Conservation (phyloP, 352 stramenopile genomes). For the Phytophthora sp. region DNA sequence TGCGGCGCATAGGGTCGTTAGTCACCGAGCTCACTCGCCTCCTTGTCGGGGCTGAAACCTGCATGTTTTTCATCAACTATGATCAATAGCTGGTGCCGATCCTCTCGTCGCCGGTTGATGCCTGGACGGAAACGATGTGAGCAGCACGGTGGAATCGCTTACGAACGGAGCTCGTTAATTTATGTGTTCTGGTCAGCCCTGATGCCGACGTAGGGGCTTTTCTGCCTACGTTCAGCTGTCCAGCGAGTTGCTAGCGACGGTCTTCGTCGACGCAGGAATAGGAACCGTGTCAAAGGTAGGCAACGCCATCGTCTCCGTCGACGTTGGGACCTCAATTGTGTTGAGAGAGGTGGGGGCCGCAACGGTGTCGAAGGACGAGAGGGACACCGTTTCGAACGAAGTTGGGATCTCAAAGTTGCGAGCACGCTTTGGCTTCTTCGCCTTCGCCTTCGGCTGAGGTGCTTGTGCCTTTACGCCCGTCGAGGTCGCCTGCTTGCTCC, state of each 20-base stretch:
- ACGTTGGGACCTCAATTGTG: conserved; percentile 13
- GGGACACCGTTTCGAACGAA: conserved; percentile 27
- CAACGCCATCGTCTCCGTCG: conserved; percentile 14
- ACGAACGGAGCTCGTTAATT: conserved; percentile 1
- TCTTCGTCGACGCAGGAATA: conserved; percentile 14
- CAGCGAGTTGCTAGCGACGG: too few species aligned
- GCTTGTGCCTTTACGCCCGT: not conserved
- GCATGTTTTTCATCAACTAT: too few species aligned
- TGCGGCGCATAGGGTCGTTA: too few species aligned
- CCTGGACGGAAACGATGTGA: too few species aligned
- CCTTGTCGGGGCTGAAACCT: too few species aligned
- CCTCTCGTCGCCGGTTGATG: too few species aligned
- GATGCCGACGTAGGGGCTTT: too few species aligned
- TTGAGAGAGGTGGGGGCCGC: conserved; percentile 4
- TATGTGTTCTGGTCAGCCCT: too few species aligned
- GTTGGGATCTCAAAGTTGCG: conserved; percentile 39
- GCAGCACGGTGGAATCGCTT: not conserved
- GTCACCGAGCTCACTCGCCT: too few species aligned
- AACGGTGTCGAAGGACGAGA: conserved; percentile 15
- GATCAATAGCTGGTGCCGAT: too few species aligned
- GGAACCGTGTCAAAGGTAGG: conserved; percentile 2
- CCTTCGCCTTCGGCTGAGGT: conserved; percentile 12
- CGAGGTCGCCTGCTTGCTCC: not conserved
- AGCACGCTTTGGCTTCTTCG: conserved; percentile 29
- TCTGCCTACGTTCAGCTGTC: too few species aligned